These are phyloP conservation scores for Lentinula edodes DNA, from an alignment of 768 basidiomycete species.

Conservation along the genomic window DNA sequence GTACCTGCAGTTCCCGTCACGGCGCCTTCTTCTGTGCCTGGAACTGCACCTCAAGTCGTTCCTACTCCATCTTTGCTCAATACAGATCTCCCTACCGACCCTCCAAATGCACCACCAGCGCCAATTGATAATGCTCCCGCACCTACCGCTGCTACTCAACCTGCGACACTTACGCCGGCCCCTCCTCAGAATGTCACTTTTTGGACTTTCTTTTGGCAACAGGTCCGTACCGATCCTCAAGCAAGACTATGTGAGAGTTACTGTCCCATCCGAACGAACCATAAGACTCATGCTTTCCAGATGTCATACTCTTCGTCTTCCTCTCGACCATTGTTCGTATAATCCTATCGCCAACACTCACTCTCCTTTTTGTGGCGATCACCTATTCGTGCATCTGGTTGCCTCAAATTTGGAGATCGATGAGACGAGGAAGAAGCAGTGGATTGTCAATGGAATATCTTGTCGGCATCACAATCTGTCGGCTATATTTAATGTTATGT, in stretches of 20 bases:
- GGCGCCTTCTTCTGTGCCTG: conserved; percentile 11
- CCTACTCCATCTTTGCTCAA: not conserved
- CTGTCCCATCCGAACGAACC: not conserved
- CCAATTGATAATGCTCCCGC: conserved; percentile 3
- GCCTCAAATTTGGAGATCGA: conserved; percentile 79
- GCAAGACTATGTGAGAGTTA: conserved; percentile 57
- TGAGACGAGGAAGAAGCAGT: conserved; percentile 61
- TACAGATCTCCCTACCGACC: not conserved
- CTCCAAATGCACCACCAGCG: not conserved
- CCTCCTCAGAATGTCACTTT: conserved; percentile 19
- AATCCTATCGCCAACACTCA: conserved; percentile 60
- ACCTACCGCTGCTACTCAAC: conserved; percentile 1
- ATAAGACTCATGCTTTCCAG: conserved; percentile 26
- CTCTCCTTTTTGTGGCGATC: conserved; percentile 56
- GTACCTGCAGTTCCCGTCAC: conserved; percentile 10
- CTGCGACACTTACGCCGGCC: conserved; percentile 9
- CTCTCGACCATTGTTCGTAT: conserved; percentile 71
- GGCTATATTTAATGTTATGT: conserved; percentile 74
- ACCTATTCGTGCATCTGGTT: conserved; percentile 83
- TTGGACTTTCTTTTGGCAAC: conserved; percentile 47
- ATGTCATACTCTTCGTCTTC: conserved; percentile 63
- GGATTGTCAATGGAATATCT: conserved; percentile 68
- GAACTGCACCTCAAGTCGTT: not conserved
- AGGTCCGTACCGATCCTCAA: conserved; percentile 65
- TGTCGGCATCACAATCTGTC: conserved; percentile 67